Base-by-base conservation (phyloP, 2,329 filamentous ascomycete species). In the Apiospora arundinis region DNA sequence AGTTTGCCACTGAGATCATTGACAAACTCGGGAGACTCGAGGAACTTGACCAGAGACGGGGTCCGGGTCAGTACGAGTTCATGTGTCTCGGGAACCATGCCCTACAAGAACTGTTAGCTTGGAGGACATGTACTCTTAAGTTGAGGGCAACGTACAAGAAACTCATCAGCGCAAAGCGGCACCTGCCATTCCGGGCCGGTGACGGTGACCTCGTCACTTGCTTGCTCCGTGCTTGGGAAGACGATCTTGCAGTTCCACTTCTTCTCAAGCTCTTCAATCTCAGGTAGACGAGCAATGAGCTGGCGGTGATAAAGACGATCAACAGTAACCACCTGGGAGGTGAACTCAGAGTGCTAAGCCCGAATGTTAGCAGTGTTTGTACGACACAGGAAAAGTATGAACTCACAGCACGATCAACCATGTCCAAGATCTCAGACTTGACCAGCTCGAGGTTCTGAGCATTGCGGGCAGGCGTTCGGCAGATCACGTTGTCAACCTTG, bases 201-300 rank as follows among this genome's bases (percentile, higher is more conserved):
- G 72, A 99, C 95, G 23, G 93, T 97, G 69, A 99, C 95, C 79
- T 97, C 93, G 79, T 99, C 96, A 80, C 95, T 98, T 28, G 96
- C 96, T 83, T 97, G 93, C 82, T 99, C 96, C 12, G 96, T 98
- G 83, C 95, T 97, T 9, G 96, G 96, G 80, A 99, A 99, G 76
- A 95, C 93, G 79, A 99, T 97, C 86, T 98, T 98, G 91, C 96
- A 99, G 82, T 98, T 98, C 92, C 95, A 98, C 84, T 97, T 98
- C 87, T 97, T 97, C 85, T 99, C 96, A 69, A 99, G 88, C 76
- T 96, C 94, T 75, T 98, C 95, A 71, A 99, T 94, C 79, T 98
- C 94, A 63, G 90, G 86, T 74, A 98, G 92, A 72, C 95, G 94
- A 72, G 93, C 90, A 80, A 99, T 92, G 73, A 99, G 90, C 83